Evolutionary conservation across 441 rosid genomes (phyloP).

Genomic region (Flueggea neowawraea): DNA sequence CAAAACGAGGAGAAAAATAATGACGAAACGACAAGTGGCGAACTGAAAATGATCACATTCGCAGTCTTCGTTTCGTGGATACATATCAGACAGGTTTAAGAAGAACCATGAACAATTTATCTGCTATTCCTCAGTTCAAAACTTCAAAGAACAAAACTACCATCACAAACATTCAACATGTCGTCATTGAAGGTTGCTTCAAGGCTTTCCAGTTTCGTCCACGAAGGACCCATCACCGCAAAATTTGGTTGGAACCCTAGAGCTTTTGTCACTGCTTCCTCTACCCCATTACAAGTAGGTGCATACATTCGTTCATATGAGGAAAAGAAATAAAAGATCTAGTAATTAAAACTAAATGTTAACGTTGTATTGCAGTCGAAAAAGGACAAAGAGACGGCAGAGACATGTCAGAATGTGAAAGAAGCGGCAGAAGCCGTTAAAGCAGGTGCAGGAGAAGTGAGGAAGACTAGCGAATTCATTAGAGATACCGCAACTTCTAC

Average conservation of each 20-base stretch:
- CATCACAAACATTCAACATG: neutral
- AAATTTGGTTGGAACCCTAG: slow-evolving; percentile 6
- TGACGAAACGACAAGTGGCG: no score
- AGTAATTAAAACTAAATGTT: no score
- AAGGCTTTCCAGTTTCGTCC: slow-evolving; percentile 7
- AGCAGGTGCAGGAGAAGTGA: slow-evolving; percentile 54
- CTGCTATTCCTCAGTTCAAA: no score
- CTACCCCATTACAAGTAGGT: slow-evolving; percentile 18
- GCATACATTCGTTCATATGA: neutral
- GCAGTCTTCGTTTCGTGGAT: no score
- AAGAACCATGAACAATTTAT: no score
- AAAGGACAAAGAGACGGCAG: slow-evolving; percentile 28
- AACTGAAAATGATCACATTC: no score
- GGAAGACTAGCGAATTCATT: slow-evolving; percentile 43
- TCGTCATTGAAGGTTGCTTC: neutral
- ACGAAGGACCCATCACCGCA: neutral
- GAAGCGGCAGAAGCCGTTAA: slow-evolving; percentile 72
- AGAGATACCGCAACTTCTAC: slow-evolving; percentile 30
- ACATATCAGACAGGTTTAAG: no score
- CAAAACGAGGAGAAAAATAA: no score
- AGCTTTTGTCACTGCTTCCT: slow-evolving; percentile 19
- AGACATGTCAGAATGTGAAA: slow-evolving; percentile 42
- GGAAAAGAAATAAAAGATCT: no score
- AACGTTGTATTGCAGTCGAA: slow-evolving; percentile 19
- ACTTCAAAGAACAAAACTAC: neutral